Evolutionary conservation across 305 asterid species (phyloP), one percentile per base, ranked within the genome.

Genomic region (Solanum hybrid): DNA sequence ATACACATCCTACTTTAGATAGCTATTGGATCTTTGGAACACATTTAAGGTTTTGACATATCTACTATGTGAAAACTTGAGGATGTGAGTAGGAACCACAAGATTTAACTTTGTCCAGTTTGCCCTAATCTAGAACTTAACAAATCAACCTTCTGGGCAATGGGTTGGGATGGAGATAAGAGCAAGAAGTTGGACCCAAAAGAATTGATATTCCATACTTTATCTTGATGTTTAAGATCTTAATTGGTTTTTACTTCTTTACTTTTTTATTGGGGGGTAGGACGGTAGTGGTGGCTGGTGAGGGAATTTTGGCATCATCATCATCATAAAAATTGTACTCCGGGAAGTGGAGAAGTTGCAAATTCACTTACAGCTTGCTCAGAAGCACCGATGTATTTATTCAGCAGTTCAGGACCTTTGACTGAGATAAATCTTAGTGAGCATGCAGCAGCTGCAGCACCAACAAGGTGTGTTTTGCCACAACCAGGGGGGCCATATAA

Each of bases 401-500:
- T 97, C 92, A 97, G 97, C 92, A 97, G 92, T 93, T 97, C 99
- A 71, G 99, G 99, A 78, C 99, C 99, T 93, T 97, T 97, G 89
- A 97, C 98, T 42, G 99, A 96, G 94, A 97, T 96, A 91, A 97
- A 97, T 78, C 99, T 96, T 77, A 97, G 91, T 31, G 98, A 96
- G 94, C 99, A 97, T 89, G 99, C 97, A 42, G 98, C 98, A 91
- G 99, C 99, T 91, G 99, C 98, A 90, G 98, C 98, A 87, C 98
- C 99, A 89, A 96, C 99, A 92, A 97, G 95, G 92, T 97, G 99
- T 66, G 99, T 97, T 93, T 97, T 97, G 17, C 99, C 99, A 93
- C 99, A 97, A 90, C 99, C 99, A 90, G 99, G 99, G 89, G 99
- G 99, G 0, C 99, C 99, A 89, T 97, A 97, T 90, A 97, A 95